Evolutionary conservation across 306 rosid genomes (phyloP).

Genomic region (Trichosanthes cucumerina): DNA sequence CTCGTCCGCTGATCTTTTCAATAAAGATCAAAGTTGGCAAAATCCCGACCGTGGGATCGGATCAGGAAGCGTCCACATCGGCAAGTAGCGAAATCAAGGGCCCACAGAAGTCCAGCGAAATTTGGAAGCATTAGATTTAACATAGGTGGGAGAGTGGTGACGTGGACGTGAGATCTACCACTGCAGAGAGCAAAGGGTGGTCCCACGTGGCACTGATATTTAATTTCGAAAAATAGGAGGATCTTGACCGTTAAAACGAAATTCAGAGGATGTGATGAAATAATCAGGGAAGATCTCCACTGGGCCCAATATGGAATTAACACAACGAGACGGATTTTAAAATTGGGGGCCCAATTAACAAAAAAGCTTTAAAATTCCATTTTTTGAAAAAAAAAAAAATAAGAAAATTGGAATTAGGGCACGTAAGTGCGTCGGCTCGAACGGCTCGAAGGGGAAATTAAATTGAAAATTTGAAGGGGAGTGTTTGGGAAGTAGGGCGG

Average conservation of each 20-base stretch:
- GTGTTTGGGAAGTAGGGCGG: neutral
- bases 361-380: neutral
- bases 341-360: conserved; percentile 3
- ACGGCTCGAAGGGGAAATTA: too few species aligned
- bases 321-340: neutral
- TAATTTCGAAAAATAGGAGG: neutral
- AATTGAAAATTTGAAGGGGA: too few species aligned
- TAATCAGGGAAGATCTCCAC: neutral
- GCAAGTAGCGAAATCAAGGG: neutral
- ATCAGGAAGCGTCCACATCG: neutral
- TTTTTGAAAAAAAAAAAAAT: neutral
- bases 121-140: neutral
- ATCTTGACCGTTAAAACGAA: neutral
- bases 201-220: neutral
- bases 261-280: neutral
- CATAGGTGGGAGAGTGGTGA: neutral
- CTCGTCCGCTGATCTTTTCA: neutral
- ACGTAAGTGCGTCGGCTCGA: neutral
- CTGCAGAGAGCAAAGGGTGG: neutral
- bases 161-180: neutral
- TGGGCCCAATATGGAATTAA: conserved; percentile 6
- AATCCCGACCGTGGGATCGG: neutral
- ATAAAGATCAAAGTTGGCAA: neutral
- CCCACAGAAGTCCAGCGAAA: neutral
- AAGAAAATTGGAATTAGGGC: neutral